These are phyloP conservation scores for bread wheat (Triticum aestivum) DNA, from an alignment of 176 grass and related monocot species.

Conservation along the genomic window IWGSC_CS_RefSeq_v2.1 NC_057813.1:233811297-233811796, in stretches of 20 bases:
- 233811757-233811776: background rate
- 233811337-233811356: conserved; percentile 31
- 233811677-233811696: background rate
- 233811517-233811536: too few relatives aligned
- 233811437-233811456: background rate
- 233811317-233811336: conserved; percentile 57
- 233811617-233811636: too few relatives aligned
- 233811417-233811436: background rate
- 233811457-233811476: background rate
- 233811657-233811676: background rate
- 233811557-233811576: too few relatives aligned
- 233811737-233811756: background rate
- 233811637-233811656: background rate
- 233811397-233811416: background rate
- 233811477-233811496: too few relatives aligned
- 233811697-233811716: background rate
- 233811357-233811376: conserved; percentile 64
- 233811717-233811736: background rate
- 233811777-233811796: background rate
- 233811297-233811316: conserved; percentile 15
- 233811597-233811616: too few relatives aligned
- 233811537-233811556: too few relatives aligned
- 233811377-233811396: conserved; percentile 48
- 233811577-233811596: too few relatives aligned
- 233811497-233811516: too few relatives aligned